Evolutionary conservation across 2,329 filamentous ascomycete genomes (phyloP).

Genomic region (Hymenoscyphus occultus): DNA sequence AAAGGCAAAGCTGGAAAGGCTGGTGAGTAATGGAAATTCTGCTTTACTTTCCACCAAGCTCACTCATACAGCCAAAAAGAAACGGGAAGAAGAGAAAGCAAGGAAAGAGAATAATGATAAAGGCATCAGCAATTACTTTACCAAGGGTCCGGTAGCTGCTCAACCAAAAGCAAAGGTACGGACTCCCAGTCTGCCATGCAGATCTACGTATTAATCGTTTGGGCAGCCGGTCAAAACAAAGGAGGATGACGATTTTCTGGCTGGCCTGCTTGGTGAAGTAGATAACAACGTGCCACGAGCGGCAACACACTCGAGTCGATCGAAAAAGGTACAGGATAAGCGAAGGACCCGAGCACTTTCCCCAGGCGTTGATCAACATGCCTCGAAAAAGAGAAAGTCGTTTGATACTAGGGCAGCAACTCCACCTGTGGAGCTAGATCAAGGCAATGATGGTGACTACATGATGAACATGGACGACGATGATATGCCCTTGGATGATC

Average conservation of each 20-base stretch:
- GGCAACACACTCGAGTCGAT: conserved; percentile 60
- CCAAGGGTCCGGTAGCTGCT: conserved; percentile 62
- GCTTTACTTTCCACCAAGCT: neutral
- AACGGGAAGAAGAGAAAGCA: conserved; percentile 81
- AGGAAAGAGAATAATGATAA: conserved; percentile 84
- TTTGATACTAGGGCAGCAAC: conserved; percentile 48
- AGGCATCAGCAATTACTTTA: conserved; percentile 94
- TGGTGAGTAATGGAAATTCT: conserved; percentile 25
- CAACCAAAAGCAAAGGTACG: conserved; percentile 78
- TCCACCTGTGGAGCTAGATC: conserved; percentile 45
- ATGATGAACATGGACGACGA: conserved; percentile 62
- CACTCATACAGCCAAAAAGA: conserved; percentile 66
- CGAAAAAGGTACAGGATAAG: conserved; percentile 70
- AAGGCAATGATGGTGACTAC: conserved; percentile 56
- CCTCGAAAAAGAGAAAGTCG: conserved; percentile 56
- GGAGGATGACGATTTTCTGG: conserved; percentile 86
- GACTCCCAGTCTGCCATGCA: conserved; percentile 16
- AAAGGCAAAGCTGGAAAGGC: conserved; percentile 50
- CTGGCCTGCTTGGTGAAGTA: conserved; percentile 80
- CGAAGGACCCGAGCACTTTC: conserved; percentile 79
- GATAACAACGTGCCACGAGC: conserved; percentile 68
- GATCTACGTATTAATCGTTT: conserved; percentile 27
- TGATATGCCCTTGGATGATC: conserved; percentile 76
- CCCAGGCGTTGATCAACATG: conserved; percentile 58
- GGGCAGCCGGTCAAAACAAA: conserved; percentile 70